Base-by-base conservation (phyloP, 2,329 filamentous ascomycete genomes). In the Kalmusia sp. region DNA sequence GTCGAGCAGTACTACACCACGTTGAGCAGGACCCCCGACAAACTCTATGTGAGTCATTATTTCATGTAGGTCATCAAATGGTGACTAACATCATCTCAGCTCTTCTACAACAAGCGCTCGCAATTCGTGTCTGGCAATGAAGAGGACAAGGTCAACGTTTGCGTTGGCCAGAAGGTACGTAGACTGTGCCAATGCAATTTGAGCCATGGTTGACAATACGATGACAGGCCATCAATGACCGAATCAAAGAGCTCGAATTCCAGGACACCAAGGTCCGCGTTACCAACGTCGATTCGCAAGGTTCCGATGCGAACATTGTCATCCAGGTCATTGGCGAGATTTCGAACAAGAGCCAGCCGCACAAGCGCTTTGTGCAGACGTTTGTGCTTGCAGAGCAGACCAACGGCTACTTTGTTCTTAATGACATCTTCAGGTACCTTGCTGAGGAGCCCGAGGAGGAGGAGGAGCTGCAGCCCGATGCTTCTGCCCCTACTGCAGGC, bases 1-100 rank as follows among this genome's bases (percentile, higher is more conserved):
- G 95, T 99, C 54, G 93, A 98, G 84, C 92, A 96, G 78, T 99
- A 97, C 83, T 99, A 99, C 80, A 98, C 91, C 66, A 99, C 92
- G 58, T 81, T 99, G 72, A 97, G 93, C 86, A 93, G 93, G 79
- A 90, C 82, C 63, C 93, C 95, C 19, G 92, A 96, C 73, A 96
- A 95, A 79, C 90, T 99, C 68, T 93, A 92, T 73, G 80, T 83
- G 72, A 68, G 79, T 59, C 24, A 19, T 15, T 6, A 21, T n/a
- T 9, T 9, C 15, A 7, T 22, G 31, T 21, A 17, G 14, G 27
- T 44, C 17, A n/a, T n/a, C n/a, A n/a, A 27, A 35, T 11, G 9
- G 11, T 27, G 49, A 54, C 65, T 75, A 59, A 73, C 54, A 21
- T 34, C 17, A 14, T 11, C 33, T 7, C 55, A 87, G 77, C 87